phyloP scores from a whole-genome alignment of 768 basidiomycete species.

The Cystobasidiopsis lactophilus region DNA sequence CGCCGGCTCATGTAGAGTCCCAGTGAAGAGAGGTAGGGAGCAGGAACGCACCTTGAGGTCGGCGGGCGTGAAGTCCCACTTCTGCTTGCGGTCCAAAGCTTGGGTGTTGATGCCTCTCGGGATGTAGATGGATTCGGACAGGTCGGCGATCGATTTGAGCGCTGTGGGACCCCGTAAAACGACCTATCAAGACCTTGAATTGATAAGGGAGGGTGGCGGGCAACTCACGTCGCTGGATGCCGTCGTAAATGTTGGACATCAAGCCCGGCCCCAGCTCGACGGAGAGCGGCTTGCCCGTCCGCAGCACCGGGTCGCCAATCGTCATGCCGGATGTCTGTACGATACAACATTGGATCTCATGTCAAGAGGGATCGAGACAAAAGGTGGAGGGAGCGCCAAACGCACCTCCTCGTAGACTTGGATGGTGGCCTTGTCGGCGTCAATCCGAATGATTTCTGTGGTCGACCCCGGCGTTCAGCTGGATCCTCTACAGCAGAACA shows the following conservation, averaged over 20 bases:
- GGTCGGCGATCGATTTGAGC: conserved; percentile 70
- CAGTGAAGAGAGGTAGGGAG: too few species aligned
- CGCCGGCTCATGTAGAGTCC: neutral
- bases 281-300: conserved; percentile 91
- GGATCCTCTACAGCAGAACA: conserved; percentile 16
- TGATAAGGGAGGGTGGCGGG: neutral
- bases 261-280: conserved; percentile 94
- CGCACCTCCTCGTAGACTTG: conserved; percentile 95
- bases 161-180: conserved; percentile 17
- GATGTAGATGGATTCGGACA: conserved; percentile 97
- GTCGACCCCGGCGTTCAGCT: neutral
- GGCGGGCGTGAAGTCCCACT: conserved; percentile 87
- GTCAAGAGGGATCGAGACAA: neutral
- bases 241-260: conserved; percentile 99
- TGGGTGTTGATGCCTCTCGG: conserved; percentile 97
- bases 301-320: conserved; percentile 89
- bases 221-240: conserved; percentile 46
- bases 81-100: conserved; percentile 59
- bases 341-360: too few species aligned
- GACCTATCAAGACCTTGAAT: too few species aligned
- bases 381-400: neutral
- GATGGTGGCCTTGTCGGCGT: conserved; percentile 90
- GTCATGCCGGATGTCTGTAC: conserved; percentile 56
- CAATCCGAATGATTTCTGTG: conserved; percentile 89
- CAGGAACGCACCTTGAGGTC: conserved; percentile 44